Conservation (phyloP, 192 early-diverging fungal species). For the Umbelopsis sp. region DNA sequence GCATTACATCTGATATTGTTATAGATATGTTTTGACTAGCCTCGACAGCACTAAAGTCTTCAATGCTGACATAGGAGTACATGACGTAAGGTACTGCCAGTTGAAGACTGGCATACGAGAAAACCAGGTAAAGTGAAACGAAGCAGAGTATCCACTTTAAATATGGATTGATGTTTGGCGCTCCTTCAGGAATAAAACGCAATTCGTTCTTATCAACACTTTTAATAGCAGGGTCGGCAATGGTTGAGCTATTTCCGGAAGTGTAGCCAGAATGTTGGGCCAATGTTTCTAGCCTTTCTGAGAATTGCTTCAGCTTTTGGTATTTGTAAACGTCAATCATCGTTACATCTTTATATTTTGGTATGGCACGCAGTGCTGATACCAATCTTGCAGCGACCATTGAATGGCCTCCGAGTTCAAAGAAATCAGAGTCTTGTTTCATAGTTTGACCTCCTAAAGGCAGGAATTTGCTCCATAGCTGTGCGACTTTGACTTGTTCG, state of each 20-base stretch:
- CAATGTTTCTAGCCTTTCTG: not conserved
- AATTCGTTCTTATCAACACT: no score
- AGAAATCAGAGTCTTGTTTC: conserved; percentile 26
- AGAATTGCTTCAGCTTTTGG: not conserved
- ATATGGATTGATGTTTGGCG: not conserved
- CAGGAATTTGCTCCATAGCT: conserved; percentile 5
- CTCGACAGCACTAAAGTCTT: not conserved
- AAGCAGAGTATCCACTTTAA: not conserved
- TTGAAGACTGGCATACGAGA: not conserved
- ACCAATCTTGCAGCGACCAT: conserved; percentile 11
- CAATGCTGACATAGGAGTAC: conserved; percentile 7
- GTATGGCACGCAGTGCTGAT: not conserved
- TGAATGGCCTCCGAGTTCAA: conserved; percentile 29
- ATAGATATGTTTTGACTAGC: not conserved
- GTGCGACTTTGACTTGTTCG: not conserved
- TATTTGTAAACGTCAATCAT: conserved; percentile 19
- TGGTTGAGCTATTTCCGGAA: not conserved
- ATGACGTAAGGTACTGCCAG: not conserved
- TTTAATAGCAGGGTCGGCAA: not conserved
- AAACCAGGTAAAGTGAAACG: not conserved
- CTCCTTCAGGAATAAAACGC: not conserved
- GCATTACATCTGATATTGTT: not conserved
- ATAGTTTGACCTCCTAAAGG: conserved; percentile 19
- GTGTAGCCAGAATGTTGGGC: not conserved
- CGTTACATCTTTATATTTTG: conserved; percentile 1